Conservation (phyloP, 139 green algal species). For the Chlorella sp. region DNA sequence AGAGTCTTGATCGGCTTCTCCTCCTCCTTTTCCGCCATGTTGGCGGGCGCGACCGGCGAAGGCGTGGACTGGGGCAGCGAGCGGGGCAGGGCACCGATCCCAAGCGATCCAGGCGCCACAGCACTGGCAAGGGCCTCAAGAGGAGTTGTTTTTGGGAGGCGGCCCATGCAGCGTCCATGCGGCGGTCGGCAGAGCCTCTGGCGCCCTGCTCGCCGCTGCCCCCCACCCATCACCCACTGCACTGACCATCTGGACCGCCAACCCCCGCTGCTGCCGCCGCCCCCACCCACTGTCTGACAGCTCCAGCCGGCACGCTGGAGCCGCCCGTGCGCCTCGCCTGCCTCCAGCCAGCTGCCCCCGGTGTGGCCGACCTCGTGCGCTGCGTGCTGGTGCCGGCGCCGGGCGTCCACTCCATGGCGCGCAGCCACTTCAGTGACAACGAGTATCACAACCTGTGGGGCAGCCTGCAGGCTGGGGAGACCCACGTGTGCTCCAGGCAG, state of each 20-base stretch:
- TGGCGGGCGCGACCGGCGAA: neutral
- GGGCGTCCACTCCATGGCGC: neutral
- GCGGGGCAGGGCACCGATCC: too few relatives aligned
- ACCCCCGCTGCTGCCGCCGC: neutral
- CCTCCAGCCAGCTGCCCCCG: neutral
- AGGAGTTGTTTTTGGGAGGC: too few relatives aligned
- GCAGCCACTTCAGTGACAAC: neutral
- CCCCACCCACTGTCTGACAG: neutral
- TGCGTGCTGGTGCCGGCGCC: neutral
- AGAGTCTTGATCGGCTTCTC: slow-evolving; percentile 83
- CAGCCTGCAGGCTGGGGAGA: slow-evolving; percentile 5
- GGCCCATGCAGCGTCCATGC: neutral
- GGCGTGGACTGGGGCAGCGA: too few relatives aligned
- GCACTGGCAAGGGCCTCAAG: too few relatives aligned
- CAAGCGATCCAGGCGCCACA: neutral
- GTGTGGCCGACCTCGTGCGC: neutral
- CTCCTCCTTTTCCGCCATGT: slow-evolving; percentile 30
- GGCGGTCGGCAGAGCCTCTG: neutral
- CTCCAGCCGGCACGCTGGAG: neutral
- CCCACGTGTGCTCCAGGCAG: slow-evolving; percentile 32
- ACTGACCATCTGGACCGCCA: neutral
- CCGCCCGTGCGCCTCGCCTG: neutral
- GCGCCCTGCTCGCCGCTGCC: neutral
- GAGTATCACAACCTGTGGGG: slow-evolving; percentile 7
- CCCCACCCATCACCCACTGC: neutral